Base-by-base conservation (phyloP, 2,329 filamentous ascomycete genomes). In the Hymenoscyphus repandus region DNA sequence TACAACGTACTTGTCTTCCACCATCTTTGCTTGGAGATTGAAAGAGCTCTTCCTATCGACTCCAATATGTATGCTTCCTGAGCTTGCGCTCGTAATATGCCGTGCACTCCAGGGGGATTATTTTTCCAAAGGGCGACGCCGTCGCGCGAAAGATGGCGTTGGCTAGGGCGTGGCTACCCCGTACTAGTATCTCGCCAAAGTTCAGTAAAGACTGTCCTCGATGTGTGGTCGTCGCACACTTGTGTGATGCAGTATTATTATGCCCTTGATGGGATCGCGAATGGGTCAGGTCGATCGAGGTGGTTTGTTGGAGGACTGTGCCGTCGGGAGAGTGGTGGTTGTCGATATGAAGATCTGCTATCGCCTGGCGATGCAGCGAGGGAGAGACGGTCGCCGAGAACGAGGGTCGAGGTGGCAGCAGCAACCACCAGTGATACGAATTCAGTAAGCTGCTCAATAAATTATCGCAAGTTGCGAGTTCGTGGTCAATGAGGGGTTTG, bases 1-100 rank as follows among this genome's bases (percentile, higher is more conserved):
- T 27, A 39, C 30, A 49, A 63, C 70, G 56, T 69, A 73, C 70
- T 74, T 74, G 63, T 74, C 72, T 66, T 74, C 72, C 60, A 74
- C 51, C 69, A 71, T 70, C 56, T 57, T 65, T 47, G 56, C 58
- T 54, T 55, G 49, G 48, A 48, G 53, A 34, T 50, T 37, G 40
- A 33, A 45, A 22, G 34, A 45, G 40, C 49, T 47, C 52, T 56
- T 60, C 56, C 49, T 56, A 57, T 58, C 51, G 46, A 55, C 17
- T 55, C 57, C 54, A 57, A 57, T 38, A 43, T 56, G 49, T 58
- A 38, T 49, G 48, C 41, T 47, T 52, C 53, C 52, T 48, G 59
- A 63, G 60, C 60, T 55, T 51, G 51, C 58, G 60, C 61, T 59
- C 58, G 53, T 40, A 45, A 27, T 27, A 49, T 51, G 49, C 48